Conservation (phyloP, 495 filamentous ascomycete species). For the Penicillium odoratum region DNA sequence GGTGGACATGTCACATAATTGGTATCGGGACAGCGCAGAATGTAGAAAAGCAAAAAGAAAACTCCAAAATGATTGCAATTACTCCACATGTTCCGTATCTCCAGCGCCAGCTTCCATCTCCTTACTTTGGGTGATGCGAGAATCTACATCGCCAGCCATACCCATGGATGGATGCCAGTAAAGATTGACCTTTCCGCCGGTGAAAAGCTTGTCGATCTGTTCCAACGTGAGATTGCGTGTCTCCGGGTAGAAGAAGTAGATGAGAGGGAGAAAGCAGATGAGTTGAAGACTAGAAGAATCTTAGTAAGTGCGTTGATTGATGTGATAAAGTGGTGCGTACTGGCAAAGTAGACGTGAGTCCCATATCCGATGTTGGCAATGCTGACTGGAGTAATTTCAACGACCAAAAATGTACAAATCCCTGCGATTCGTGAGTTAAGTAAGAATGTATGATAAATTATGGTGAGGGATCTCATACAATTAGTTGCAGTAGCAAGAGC, state of each 20-base stretch:
- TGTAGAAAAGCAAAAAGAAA: neutral
- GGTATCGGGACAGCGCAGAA: neutral
- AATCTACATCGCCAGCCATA: constrained; percentile 26
- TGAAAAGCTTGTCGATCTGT: constrained; percentile 64
- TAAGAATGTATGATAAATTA: neutral
- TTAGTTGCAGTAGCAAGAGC: constrained; percentile 37
- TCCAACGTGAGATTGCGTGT: constrained; percentile 66
- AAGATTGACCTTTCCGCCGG: constrained; percentile 46
- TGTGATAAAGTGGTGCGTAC: constrained; percentile 14
- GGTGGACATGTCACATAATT: too few species aligned
- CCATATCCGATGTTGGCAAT: constrained; percentile 38
- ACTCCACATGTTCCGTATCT: constrained; percentile 32
- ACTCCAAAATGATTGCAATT: constrained; percentile 1
- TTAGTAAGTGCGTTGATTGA: constrained; percentile 16
- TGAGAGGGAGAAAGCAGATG: constrained; percentile 67
- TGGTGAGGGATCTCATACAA: constrained; percentile 19
- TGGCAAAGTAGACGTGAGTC: constrained; percentile 50
- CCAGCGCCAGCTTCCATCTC: constrained; percentile 14
- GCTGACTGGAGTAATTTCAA: constrained; percentile 43
- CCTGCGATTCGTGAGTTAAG: constrained; percentile 8
- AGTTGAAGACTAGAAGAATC: constrained; percentile 58
- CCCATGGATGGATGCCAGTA: constrained; percentile 39
- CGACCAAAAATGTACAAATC: constrained; percentile 42
- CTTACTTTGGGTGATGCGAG: constrained; percentile 25
- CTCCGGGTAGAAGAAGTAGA: constrained; percentile 75